Evolutionary conservation across 1,284 basidiomycete genomes (phyloP).

Genomic region (Microbotryomycetes sp.): DNA sequence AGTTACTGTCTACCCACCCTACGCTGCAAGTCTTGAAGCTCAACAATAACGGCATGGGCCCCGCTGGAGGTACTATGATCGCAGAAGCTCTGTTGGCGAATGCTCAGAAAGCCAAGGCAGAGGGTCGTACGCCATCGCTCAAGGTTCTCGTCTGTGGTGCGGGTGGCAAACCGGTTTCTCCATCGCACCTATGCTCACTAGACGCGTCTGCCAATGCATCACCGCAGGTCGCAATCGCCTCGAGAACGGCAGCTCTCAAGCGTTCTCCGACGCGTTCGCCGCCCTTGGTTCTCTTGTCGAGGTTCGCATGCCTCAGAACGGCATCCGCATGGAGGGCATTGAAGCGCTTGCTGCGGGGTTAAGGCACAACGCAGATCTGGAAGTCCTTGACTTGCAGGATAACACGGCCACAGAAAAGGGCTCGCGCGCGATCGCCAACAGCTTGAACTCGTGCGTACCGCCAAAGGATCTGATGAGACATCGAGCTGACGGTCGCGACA

Average conservation of each 20-base stretch:
- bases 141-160: conserved; percentile 76
- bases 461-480: background rate
- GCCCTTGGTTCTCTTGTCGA: conserved; percentile 72
- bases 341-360: conserved; percentile 72
- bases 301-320: conserved; percentile 92
- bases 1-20: conserved; percentile 60
- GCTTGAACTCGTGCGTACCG: conserved; percentile 47
- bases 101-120: conserved; percentile 59
- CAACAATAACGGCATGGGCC: conserved; percentile 97
- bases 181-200: no score
- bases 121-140: conserved; percentile 59
- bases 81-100: conserved; percentile 76
- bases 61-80: conserved; percentile 76
- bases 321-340: conserved; percentile 90
- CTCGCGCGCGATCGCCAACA: conserved; percentile 63
- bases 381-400: conserved; percentile 86
- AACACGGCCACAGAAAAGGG: conserved; percentile 81
- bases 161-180: background rate
- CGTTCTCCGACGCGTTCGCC: conserved; percentile 82
- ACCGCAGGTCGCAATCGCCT: conserved; percentile 63
- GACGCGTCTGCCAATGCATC: background rate
- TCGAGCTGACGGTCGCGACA: conserved; percentile 1
- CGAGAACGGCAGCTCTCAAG: conserved; percentile 77
- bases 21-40: conserved; percentile 76
- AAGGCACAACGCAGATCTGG: conserved; percentile 58